Evolutionary conservation across 2,329 filamentous ascomycete genomes (phyloP).

Genomic region (Talaromyces islandicus): DNA sequence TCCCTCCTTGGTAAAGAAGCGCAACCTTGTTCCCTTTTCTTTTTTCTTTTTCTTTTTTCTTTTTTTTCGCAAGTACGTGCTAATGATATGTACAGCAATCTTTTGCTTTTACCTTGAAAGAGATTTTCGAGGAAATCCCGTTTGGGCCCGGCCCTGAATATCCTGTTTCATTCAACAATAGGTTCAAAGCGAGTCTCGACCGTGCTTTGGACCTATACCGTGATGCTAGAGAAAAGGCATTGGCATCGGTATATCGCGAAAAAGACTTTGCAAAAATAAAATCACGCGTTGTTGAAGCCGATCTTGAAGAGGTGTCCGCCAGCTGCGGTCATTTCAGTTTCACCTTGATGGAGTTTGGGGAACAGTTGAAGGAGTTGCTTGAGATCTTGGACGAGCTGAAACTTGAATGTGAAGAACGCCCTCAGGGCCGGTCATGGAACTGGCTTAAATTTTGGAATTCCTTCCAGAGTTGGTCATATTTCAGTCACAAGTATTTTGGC

Average conservation of each 20-base stretch:
- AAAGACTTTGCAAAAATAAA: conserved; percentile 65
- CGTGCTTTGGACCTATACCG: conserved; percentile 79
- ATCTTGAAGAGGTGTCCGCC: conserved; percentile 96
- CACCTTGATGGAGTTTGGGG: conserved; percentile 81
- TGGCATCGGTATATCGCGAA: conserved; percentile 72
- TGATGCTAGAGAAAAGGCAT: conserved; percentile 65
- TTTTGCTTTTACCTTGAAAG: conserved; percentile 80
- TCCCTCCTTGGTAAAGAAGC: conserved; percentile 65
- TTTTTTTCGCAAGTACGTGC: not conserved
- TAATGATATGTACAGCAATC: conserved; percentile 56
- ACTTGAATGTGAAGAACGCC: conserved; percentile 56
- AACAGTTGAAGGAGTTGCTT: conserved; percentile 79
- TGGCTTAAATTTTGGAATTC: conserved; percentile 76
- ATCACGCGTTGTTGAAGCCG: conserved; percentile 73
- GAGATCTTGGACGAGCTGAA: conserved; percentile 82
- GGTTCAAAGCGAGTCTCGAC: conserved; percentile 71
- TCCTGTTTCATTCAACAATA: conserved; percentile 67
- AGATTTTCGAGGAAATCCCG: conserved; percentile 80
- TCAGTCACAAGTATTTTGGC: not conserved
- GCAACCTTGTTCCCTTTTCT: not conserved
- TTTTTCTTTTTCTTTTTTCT: too few relatives aligned
- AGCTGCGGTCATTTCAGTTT: conserved; percentile 96
- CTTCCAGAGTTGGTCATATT: conserved; percentile 7
- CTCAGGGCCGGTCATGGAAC: conserved; percentile 64
- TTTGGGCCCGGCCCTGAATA: conserved; percentile 65